Evolutionary conservation across 2,329 filamentous ascomycete genomes (phyloP), one percentile per base, ranked within the genome.

Genomic region (Cladosporium sp.): DNA sequence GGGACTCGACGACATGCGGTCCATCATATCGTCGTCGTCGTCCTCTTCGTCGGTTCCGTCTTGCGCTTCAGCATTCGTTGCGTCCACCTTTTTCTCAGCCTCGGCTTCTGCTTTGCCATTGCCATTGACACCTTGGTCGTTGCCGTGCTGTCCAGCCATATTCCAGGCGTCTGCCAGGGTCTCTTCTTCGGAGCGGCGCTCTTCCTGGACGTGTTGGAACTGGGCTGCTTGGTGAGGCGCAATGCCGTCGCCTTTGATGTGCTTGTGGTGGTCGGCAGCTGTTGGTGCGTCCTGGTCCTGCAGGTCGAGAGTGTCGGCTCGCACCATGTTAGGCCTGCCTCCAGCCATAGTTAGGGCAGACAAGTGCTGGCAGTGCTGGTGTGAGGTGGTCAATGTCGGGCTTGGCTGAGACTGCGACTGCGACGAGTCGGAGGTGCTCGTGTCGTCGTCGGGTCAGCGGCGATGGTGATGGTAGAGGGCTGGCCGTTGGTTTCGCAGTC

Each of bases 1-100:
- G 76, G 95, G 95, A 74, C 94, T 98, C 79, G 93, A 98, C 74
- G 94, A 98, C 71, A 99, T 97, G 80, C 95, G 95, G 82, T 98
- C 95, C 91, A 96, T 92, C 88, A 97, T 89, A 79, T 98, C 94
- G 79, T 97, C 89, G 75, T 96, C 93, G 77, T 93, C 81, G 73
- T 91, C 79, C 68, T 91, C 87, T 57, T 84, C 91, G 48, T 74
- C 77, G 23, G 72, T 72, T 48, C 73, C 73, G 30, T 72, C 73
- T 23, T 76, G 79, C 60, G 77, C 77, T 26, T 78, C 70, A 39
- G 73, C 69, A n/a, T 63, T 63, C 48, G 76, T 77, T 63, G 72
- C 76, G 21, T 74, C 76, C 66, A 72, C 23, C 58, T 65, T 69
- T 32, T 68, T 57, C 49, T 60, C n/a, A 26, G 54, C 68, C 58